phyloP scores from a whole-genome alignment of 2,329 filamentous ascomycete genomes.

The Ophiostoma himal-ulmi region DNA sequence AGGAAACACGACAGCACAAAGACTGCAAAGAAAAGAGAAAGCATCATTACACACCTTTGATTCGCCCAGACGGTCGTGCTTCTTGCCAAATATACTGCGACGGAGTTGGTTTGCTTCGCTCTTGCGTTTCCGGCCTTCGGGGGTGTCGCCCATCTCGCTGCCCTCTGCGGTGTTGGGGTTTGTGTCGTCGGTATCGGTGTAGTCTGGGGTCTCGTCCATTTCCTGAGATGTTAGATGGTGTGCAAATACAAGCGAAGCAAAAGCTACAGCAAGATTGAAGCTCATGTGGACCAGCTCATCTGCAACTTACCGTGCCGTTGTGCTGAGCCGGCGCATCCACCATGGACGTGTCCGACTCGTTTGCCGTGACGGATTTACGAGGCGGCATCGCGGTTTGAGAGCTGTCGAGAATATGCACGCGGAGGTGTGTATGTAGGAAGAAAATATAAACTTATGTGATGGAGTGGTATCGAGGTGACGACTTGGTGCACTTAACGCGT shows the following conservation, averaged over 20 bases:
- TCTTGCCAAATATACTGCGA: constrained; percentile 88
- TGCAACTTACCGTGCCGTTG: constrained; percentile 45
- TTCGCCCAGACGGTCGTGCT: constrained; percentile 85
- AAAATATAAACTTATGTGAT: not conserved
- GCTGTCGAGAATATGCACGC: not conserved
- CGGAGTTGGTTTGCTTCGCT: constrained; percentile 84
- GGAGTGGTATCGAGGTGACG: not conserved
- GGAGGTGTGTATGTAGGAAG: not conserved
- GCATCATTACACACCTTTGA: constrained; percentile 64
- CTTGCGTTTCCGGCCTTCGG: constrained; percentile 77
- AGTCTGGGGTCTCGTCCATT: constrained; percentile 60
- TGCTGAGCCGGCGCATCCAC: constrained; percentile 48
- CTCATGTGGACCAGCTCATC: not conserved
- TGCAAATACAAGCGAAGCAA: not conserved
- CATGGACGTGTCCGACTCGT: constrained; percentile 59
- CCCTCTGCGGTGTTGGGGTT: constrained; percentile 69
- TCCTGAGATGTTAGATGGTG: constrained; percentile 38
- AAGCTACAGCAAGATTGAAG: not conserved
- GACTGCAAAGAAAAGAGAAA: not conserved
- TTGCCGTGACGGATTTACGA: constrained; percentile 38
- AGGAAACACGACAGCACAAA: constrained; percentile 5
- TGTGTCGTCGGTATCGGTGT: constrained; percentile 61
- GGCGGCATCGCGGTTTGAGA: constrained; percentile 20
- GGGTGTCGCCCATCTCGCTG: constrained; percentile 73
- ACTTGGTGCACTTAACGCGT: constrained; percentile 25